phyloP scores from a whole-genome alignment of 257 asterid genomes.

The Nicotiana otophora region DNA sequence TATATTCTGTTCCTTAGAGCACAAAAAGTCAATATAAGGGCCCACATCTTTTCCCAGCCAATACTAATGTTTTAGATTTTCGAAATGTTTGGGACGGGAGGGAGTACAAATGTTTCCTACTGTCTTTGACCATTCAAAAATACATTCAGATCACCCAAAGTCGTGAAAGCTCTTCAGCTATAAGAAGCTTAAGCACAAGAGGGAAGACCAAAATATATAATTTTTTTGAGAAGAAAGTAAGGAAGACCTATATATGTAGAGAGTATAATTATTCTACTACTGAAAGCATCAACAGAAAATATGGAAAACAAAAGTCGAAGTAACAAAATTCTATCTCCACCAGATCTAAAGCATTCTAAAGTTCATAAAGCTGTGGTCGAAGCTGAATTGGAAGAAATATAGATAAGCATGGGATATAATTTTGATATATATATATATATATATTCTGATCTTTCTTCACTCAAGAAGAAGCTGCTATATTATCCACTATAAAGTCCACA shows the following conservation, averaged over 20 bases:
- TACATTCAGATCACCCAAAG: neutral
- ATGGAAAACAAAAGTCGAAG: neutral
- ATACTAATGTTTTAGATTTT: neutral
- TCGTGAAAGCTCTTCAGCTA: neutral
- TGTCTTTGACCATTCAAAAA: neutral
- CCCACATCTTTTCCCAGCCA: neutral
- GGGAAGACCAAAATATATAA: neutral
- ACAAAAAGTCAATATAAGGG: neutral
- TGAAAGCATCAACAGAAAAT: neutral
- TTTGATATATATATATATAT: neutral
- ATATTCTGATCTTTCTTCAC: neutral
- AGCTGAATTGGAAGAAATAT: neutral
- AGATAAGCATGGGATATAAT: neutral
- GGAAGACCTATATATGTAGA: neutral
- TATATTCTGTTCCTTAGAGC: neutral
- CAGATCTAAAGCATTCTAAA: neutral
- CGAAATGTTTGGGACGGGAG: neutral
- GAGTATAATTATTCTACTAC: neutral
- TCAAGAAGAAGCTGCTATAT: neutral
- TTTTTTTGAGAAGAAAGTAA: no score
- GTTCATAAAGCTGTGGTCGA: neutral
- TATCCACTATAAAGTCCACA: conserved; percentile 1
- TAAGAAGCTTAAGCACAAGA: neutral
- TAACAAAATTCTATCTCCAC: neutral
- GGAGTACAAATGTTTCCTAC: neutral